Percentiles rank a stretch among this genome's conserved stretches.
phyloP scores from a whole-genome alignment of 805 yeast genomes.

The Yarrowia hollandica region DNA sequence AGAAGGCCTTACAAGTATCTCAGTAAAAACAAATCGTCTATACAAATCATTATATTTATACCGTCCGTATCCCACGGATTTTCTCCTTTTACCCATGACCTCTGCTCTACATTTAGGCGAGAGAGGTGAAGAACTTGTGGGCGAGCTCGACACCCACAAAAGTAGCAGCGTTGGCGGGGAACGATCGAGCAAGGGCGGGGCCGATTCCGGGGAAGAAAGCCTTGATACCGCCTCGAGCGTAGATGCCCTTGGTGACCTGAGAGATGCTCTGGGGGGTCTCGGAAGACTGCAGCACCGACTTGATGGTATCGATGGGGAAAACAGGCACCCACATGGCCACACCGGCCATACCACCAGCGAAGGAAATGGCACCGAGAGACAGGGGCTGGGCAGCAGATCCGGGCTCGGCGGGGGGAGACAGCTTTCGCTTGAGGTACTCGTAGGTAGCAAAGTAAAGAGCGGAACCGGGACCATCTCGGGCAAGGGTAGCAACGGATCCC shows the following conservation, averaged over 20 bases:
- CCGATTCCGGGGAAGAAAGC: conserved; percentile 98
- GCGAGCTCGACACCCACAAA: conserved; percentile 93
- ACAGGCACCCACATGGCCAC: conserved; percentile 95
- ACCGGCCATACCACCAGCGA: conserved; percentile 96
- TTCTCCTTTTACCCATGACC: neutral
- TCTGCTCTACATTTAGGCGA: neutral
- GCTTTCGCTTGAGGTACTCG: conserved; percentile 68
- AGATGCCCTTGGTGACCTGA: conserved; percentile 67
- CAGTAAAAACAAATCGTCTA: too few relatives aligned
- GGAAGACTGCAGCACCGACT: conserved; percentile 75
- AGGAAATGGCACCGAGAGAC: conserved; percentile 70
- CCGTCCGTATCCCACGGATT: conserved; percentile 1
- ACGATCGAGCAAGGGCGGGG: conserved; percentile 88
- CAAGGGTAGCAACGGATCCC: conserved; percentile 88
- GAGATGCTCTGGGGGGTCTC: conserved; percentile 53
- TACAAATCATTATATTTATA: conserved; percentile 5
- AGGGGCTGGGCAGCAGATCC: conserved; percentile 54
- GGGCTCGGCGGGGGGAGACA: conserved; percentile 48
- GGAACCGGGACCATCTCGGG: conserved; percentile 97
- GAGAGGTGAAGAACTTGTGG: conserved; percentile 39
- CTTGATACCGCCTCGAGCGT: conserved; percentile 73
- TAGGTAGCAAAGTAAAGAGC: conserved; percentile 95
- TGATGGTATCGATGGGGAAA: conserved; percentile 94
- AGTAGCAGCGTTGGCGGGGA: conserved; percentile 99
- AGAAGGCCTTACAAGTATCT: too few relatives aligned